Base-by-base conservation (phyloP, 1,139 yeast species). In the Taphrina confusa region DNA sequence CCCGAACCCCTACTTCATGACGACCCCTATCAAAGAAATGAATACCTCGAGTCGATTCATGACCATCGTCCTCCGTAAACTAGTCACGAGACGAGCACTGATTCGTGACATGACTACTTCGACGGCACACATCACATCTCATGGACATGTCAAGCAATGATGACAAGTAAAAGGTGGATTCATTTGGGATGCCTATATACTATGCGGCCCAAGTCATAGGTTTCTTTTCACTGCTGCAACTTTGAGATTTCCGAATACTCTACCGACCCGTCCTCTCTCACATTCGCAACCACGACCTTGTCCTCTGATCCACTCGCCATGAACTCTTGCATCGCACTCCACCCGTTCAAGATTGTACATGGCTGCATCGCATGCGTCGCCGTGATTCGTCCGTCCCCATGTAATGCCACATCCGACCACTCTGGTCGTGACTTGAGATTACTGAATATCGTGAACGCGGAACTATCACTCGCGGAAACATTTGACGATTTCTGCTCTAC, bases 351-450 rank as follows among this genome's bases (percentile, higher is more conserved):
- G 31, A 42, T 31, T 4, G 25, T 14, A 42, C 31, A 42, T 14
- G 47, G 33, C 6, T 9, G 9, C 4, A 14, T 25, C 31, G 30
- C 25, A 31, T 11, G 31, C 1, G 33, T 42, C 2, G 31, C 47
- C 11, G 30, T 23, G 18, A 42, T 42, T 31, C 31, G 14, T 11
- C 47, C 47, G 20, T 42, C 31, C 9, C 31, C 31, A 23, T 42
- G 47, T 9, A 47, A 25, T 4, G 52, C 33, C 20, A 47, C 31
- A 20, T 47, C 52, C 14, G 42, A 22, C 52, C 52, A 47, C 23
- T 47, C 52, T 18, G 28, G 42, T 4, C 42, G 28, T 22, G 14
- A 20, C 20, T 34, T 31, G 20, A 47, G 42, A 12, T 47, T 18
- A 11, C 14, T 28, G 25, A 45, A 45, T 14, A 45, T 33, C 3